These are phyloP conservation scores for Diaporthe ilicicola DNA, from an alignment of 2,329 filamentous ascomycete genomes.

Conservation along the genomic window DNA sequence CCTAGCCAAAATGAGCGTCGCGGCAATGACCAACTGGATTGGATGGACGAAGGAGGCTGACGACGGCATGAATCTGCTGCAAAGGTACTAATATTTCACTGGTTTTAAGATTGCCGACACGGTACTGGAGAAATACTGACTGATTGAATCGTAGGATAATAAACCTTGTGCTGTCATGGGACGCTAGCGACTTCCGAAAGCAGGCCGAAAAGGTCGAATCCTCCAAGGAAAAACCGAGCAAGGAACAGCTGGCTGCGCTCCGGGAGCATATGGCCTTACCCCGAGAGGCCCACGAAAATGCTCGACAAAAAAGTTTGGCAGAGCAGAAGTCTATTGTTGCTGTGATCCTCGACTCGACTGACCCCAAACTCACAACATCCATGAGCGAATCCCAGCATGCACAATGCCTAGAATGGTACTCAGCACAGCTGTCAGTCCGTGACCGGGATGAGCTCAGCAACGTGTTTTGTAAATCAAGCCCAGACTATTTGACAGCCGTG, in stretches of 20 bases:
- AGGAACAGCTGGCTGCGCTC: conserved; percentile 69
- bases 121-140: conserved; percentile 21
- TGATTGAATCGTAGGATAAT: conserved; percentile 65
- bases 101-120: too few relatives aligned
- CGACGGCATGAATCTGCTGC: conserved; percentile 83
- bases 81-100: conserved; percentile 51
- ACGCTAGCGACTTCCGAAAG: conserved; percentile 75
- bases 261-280: conserved; percentile 63
- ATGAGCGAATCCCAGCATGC: conserved; percentile 69
- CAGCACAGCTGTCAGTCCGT: conserved; percentile 73
- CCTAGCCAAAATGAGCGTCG: conserved; percentile 80
- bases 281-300: conserved; percentile 65
- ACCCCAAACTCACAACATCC: conserved; percentile 53
- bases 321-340: conserved; percentile 68
- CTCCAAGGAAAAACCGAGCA: conserved; percentile 63
- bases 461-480: conserved; percentile 72
- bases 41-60: conserved; percentile 75
- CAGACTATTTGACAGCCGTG: conserved; percentile 76
- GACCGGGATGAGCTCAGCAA: conserved; percentile 77
- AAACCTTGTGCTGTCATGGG: conserved; percentile 76
- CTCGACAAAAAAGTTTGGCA: conserved; percentile 63
- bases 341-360: conserved; percentile 67
- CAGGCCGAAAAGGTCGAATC: conserved; percentile 71
- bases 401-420: conserved; percentile 74
- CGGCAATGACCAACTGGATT: conserved; percentile 80